phyloP scores from a whole-genome alignment of 2,329 filamentous ascomycete species.

The Rhytidhysteron rufulum region DNA sequence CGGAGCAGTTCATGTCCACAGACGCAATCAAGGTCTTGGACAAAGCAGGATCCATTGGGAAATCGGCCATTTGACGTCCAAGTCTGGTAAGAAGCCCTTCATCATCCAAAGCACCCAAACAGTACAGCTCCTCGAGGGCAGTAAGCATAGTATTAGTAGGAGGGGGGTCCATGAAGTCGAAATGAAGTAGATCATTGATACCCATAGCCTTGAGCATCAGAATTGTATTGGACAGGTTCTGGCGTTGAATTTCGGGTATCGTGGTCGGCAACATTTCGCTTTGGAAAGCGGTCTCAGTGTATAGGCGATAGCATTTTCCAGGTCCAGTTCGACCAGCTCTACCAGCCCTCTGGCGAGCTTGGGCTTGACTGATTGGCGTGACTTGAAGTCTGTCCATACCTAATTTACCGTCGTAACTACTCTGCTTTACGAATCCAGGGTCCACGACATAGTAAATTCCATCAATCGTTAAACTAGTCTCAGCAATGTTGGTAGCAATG shows the following conservation, averaged over 20 bases:
- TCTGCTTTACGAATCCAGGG: slow-evolving; percentile 96
- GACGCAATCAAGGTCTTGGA: slow-evolving; percentile 87
- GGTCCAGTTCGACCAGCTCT: slow-evolving; percentile 91
- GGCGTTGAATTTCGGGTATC: slow-evolving; percentile 92
- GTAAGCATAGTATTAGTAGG: slow-evolving; percentile 98
- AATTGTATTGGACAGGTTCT: slow-evolving; percentile 89
- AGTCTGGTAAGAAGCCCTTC: slow-evolving; percentile 89
- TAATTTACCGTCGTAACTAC: slow-evolving; percentile 92
- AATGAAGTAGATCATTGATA: slow-evolving; percentile 94
- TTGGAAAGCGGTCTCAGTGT: slow-evolving; percentile 92
- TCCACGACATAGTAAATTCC: slow-evolving; percentile 97
- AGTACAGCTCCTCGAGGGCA: slow-evolving; percentile 91
- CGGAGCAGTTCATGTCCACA: slow-evolving; percentile 82
- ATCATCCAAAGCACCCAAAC: slow-evolving; percentile 85
- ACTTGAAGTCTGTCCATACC: slow-evolving; percentile 97
- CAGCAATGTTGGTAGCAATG: slow-evolving; percentile 96
- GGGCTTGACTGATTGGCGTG: slow-evolving; percentile 93
- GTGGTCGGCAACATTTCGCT: slow-evolving; percentile 96
- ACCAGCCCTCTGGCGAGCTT: slow-evolving; percentile 90
- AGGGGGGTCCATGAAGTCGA: slow-evolving; percentile 98
- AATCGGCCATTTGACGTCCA: slow-evolving; percentile 96
- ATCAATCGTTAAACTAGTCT: slow-evolving; percentile 97
- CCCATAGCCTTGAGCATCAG: slow-evolving; percentile 99
- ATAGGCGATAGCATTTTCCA: slow-evolving; percentile 92
- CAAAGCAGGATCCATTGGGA: slow-evolving; percentile 92